Evolutionary conservation across 768 basidiomycete genomes (phyloP), one percentile per base, ranked within the genome.

Genomic region (Boletus insuetus): DNA sequence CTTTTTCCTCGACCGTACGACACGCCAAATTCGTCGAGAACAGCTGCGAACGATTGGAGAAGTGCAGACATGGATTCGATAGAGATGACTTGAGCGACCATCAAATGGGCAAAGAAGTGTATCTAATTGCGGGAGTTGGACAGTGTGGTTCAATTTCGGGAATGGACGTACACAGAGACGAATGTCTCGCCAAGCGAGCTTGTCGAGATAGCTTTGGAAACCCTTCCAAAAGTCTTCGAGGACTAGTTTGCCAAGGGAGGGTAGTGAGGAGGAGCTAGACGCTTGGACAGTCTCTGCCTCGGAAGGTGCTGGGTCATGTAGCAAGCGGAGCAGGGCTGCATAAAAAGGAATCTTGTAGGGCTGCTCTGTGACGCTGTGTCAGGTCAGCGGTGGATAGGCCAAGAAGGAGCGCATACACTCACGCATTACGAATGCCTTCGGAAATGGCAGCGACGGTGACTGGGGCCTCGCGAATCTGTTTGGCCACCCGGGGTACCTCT

Each of bases 331-430:
- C 17, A 98, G 73, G 12, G 90, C 83, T 13, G 91, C 91, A 72
- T 94, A 94, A 67, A 85, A 89, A 0, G 93, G 88, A 35, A 91
- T 89, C 77, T 98, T 99, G 77, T 85, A 94, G 0, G 95, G 94
- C 63, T 97, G 89, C 73, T 98, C 92, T 1, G 88, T 92, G 49
- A 92, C 84, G 47, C 91, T 94, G 65, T 19, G 43, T 13, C 13
- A 4, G 19, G 42, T 59, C 45, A 70, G 49, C 53, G 50, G 45
- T 19, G 40, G 16, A 43, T 6, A 17, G 48, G 17, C 20, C 29
- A 49, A 17, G 13, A 9, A 13, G 38, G 7, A 51, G 20, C 29
- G n/a, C 38, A 2, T 10, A 4, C 10, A 20, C 55, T 56, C 54
- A 89, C 91, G 81, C 87, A 68, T 86, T 75, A 43, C 89, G 85